Percentiles rank a stretch among this genome's conserved stretches.
These are phyloP conservation scores for Pistacia integerrima DNA, from an alignment of 345 rosid species.

Conservation along the genomic window DNA sequence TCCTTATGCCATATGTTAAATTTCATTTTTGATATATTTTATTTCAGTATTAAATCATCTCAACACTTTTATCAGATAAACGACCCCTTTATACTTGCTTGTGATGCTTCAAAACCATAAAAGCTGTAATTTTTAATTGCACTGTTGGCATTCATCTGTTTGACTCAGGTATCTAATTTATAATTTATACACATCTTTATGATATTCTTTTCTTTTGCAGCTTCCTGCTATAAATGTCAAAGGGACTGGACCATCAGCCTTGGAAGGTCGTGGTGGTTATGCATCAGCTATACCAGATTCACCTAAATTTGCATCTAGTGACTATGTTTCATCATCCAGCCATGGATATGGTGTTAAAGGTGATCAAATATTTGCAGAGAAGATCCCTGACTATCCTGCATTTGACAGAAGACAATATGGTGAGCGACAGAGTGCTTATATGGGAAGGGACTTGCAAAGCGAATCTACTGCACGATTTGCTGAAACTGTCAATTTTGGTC, in stretches of 20 bases:
- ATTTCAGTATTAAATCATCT: not conserved
- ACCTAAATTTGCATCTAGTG: constrained; percentile 74
- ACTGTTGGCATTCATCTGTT: not conserved
- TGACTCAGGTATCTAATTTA: not conserved
- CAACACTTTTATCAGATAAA: not conserved
- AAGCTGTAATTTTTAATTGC: not conserved
- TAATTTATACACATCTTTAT: not conserved
- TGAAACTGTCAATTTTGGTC: constrained; percentile 71
- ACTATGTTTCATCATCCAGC: constrained; percentile 62
- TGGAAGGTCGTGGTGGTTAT: constrained; percentile 76
- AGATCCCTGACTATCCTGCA: constrained; percentile 66
- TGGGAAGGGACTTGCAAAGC: constrained; percentile 74
- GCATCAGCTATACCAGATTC: constrained; percentile 65
- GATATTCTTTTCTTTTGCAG: constrained; percentile 23
- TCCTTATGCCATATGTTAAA: not conserved
- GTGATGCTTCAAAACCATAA: not conserved
- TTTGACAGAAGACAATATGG: constrained; percentile 75
- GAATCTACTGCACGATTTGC: constrained; percentile 67
- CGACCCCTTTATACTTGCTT: not conserved
- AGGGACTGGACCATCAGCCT: constrained; percentile 50
- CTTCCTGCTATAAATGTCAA: constrained; percentile 49
- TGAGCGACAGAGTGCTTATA: constrained; percentile 65
- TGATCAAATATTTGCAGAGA: constrained; percentile 73
- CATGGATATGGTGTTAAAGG: constrained; percentile 76
- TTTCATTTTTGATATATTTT: not conserved